Base-by-base conservation (phyloP, 371 early-diverging fungal species). In the Fennellomyces sp. region DNA sequence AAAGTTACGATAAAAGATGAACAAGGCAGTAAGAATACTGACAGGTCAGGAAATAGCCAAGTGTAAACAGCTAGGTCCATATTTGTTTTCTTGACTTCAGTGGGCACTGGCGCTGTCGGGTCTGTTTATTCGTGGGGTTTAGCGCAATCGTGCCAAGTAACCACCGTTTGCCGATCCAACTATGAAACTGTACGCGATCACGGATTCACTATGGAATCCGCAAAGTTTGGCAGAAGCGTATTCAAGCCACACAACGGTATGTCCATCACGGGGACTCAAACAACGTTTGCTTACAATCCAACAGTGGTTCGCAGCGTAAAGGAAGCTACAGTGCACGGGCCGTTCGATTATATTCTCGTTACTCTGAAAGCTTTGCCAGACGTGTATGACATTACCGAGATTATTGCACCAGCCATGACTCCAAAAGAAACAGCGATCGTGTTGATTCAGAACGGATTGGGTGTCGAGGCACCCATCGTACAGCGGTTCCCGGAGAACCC, bases 401-500 rank as follows among this genome's bases (percentile, higher is more conserved):
- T 88, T 21, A 84, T 91, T 65, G 80, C 75, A 2, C 85, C 90
- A 26, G 86, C 85, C 0, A 84, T 90, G 2, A 68, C 78, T 5
- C 64, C 68, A 25, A 70, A 78, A 0, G 69, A 83, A 12, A 89
- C 91, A 13, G 60, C 83, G 2, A 85, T 95, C 31, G 84, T 93
- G 3, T 67, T 94, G 62, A 88, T 94, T 35, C 96, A 95, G 68
- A 95, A 95, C 69, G 94, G 96, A 2, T 71, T 94, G 38, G 94
- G 88, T 10, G 83, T 93, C 17, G 96, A 94, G 60, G 83, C 83
- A 11, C 85, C 88, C 48, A 73, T 87, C 57, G 68, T 68, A 15
- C 60, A 63, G 13, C 69, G 81, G 33, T 91, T 90, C 66, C 91
- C 94, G 2, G 59, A 70, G 25, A 90, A 85, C 56, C 87, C 90